Evolutionary conservation across 768 basidiomycete species (phyloP), one percentile per base, ranked within the genome.

Genomic region (Infundibulicybe gibba): DNA sequence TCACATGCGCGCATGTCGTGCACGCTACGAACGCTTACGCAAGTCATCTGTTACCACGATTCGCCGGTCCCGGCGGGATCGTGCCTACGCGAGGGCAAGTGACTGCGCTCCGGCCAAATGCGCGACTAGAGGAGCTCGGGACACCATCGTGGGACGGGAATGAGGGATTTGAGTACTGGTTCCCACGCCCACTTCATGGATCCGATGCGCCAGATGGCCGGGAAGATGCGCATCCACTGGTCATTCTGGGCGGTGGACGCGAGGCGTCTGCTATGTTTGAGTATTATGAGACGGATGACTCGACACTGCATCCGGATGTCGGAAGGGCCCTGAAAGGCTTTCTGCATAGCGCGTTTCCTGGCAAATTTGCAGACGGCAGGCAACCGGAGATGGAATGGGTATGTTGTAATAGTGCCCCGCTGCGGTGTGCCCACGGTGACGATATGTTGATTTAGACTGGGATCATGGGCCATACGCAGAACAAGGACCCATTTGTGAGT

Each of bases 11-110:
- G 15, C 80, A 83, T 49, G 77, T 95, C 38, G 68, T 97, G 3
- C 90, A 94, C 59, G 90, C 90, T 0, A 94, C 90, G 9, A 97
- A 97, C 55, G 94, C 71, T 0, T 94, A 94, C 50, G 79, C 83
- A 10, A 78, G 84, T 3, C 75, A 87, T 54, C 76, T 95, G 32
- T 70, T 97, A n/a, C 87, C 88, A 0, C 76, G 81, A 48, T 59
- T 93, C 21, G 54, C 70, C 6, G 80, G 82, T 0, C 70, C 71
- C 12, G 50, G 54, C 1, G 76, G 77, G 1, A 81, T 92, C 44
- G 64, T 87, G 3, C 90, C 89, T 0, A 79, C 79, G 0, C 82
- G 90, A 10, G 89, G 83, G 1, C 90, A 93, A 58, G 71, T 84
- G 37, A 65, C 70, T 50, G 72, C 76, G 2, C 49, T 71, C 12